Conservation (phyloP, 192 early-diverging fungal species). For the Coemansia furcata region DNA sequence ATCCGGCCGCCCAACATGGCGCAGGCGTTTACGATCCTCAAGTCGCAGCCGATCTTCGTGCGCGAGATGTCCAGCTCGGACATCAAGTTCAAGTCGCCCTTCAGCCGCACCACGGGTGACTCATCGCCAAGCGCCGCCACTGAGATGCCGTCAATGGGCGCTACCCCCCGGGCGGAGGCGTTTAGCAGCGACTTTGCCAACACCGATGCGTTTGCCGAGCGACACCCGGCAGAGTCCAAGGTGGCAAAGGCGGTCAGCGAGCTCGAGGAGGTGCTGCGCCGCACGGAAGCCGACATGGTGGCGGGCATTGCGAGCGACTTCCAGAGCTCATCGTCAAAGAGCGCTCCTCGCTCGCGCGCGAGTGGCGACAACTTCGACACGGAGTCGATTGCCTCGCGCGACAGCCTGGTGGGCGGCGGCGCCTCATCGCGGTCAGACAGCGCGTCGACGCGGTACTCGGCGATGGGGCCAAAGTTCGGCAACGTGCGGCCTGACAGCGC, state of each 20-base stretch:
- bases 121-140: not conserved
- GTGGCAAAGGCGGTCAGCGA: conserved; percentile 54
- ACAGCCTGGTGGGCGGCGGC: conserved; percentile 47
- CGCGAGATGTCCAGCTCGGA: conserved; percentile 46
- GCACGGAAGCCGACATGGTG: conserved; percentile 42
- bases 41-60: conserved; percentile 46
- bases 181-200: not conserved
- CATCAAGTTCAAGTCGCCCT: conserved; percentile 50
- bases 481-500: conserved; percentile 21
- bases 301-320: conserved; percentile 40
- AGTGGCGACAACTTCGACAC: conserved; percentile 7
- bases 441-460: conserved; percentile 40
- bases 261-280: conserved; percentile 50
- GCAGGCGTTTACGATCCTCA: conserved; percentile 48
- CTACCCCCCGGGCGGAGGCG: not conserved
- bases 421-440: conserved; percentile 46
- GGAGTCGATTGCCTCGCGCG: conserved; percentile 33
- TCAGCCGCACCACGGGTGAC: conserved; percentile 18
- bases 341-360: not conserved
- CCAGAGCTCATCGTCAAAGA: conserved; percentile 5
- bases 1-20: conserved; percentile 49
- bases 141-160: conserved; percentile 5
- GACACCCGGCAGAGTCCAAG: conserved; percentile 50
- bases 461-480: conserved; percentile 26
- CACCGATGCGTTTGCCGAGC: conserved; percentile 29